Evolutionary conservation across 1,284 basidiomycete species (phyloP), one percentile per base, ranked within the genome.

Genomic region (Sphaerobolus stellatus): DNA sequence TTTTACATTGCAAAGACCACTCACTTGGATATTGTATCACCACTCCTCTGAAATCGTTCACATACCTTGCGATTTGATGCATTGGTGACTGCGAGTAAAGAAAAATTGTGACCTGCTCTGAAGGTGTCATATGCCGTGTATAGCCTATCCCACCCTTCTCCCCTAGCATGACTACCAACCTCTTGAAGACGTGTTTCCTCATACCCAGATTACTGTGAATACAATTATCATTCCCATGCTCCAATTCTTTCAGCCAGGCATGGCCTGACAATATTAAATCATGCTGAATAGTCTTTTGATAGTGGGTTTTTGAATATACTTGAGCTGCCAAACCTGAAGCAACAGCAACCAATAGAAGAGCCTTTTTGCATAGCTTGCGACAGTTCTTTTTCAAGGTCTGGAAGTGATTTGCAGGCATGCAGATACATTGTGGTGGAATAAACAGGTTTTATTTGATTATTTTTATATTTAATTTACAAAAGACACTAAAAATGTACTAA

Each of bases 41-140:
- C 33, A 36, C 33, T 36, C 18, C 33, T 36, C 18, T 36, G 33
- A 36, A 36, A 36, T 11, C 40, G 27, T 33, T 56, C 52, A 18
- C 40, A 34, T 27, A 57, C 28, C 25, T 54, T 31, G n/a, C 51
- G 40, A 45, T 56, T 57, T 28, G 50, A 34, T 18, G 16, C 27
- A 48, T 58, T 52, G 8, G 58, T 64, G 8, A 61, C 48, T 4
- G 38, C 55, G 0, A 52, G 27, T 65, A 62, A 1, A 60, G 50
- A 25, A 63, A 64, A 22, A 66, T 65, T 0, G 50, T 57, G 1
- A 63, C 11, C 29, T 61, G 56, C 31, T 64, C 60, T 27, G 59
- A 46, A 2, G 59, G 44, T 3, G 40, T 54, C 25, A 62, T 46
- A 27, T 24, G 38, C 1, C 49, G 28, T 11, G 38, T 54, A 25